Evolutionary conservation across 2,329 filamentous ascomycete genomes (phyloP).

Genomic region (Aspergillus sp.): DNA sequence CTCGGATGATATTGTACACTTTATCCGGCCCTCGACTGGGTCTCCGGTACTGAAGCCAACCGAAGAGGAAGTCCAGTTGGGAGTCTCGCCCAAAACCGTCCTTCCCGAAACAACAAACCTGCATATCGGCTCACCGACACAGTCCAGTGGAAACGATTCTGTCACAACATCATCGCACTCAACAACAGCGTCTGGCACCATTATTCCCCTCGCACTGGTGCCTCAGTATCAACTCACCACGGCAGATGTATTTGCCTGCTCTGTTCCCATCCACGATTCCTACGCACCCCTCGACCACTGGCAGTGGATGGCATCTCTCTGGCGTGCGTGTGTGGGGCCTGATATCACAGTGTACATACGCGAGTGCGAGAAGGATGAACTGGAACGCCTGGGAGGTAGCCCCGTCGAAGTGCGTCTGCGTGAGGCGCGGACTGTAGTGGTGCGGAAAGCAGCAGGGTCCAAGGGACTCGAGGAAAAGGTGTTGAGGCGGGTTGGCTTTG

Average conservation of each 20-base stretch:
- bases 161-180: conserved; percentile 14
- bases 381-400: conserved; percentile 33
- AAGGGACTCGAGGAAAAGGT: conserved; percentile 56
- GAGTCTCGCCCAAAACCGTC: conserved; percentile 26
- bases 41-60: conserved; percentile 8
- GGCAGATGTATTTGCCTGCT: conserved; percentile 65
- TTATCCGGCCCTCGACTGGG: conserved; percentile 38
- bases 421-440: conserved; percentile 44
- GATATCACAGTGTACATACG: conserved; percentile 50
- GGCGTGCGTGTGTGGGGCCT: conserved; percentile 75
- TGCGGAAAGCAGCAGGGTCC: conserved; percentile 37
- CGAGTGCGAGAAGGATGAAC: conserved; percentile 33
- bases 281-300: conserved; percentile 86
- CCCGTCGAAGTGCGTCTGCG: conserved; percentile 50
- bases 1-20: conserved; percentile 60
- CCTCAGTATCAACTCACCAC: conserved; percentile 72
- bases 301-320: conserved; percentile 94
- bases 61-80: conserved; percentile 15
- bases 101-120: conserved; percentile 23
- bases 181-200: conserved; percentile 7
- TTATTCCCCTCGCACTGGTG: conserved; percentile 64
- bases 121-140: conserved; percentile 22
- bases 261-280: conserved; percentile 64
- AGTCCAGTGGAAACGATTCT: conserved; percentile 21
- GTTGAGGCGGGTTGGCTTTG: conserved; percentile 70